Percentiles rank a stretch among this genome's conserved stretches.
These are phyloP conservation scores for Trichosporon coremiiforme DNA, from an alignment of 1,284 basidiomycete genomes.

Conservation along the genomic window DNA sequence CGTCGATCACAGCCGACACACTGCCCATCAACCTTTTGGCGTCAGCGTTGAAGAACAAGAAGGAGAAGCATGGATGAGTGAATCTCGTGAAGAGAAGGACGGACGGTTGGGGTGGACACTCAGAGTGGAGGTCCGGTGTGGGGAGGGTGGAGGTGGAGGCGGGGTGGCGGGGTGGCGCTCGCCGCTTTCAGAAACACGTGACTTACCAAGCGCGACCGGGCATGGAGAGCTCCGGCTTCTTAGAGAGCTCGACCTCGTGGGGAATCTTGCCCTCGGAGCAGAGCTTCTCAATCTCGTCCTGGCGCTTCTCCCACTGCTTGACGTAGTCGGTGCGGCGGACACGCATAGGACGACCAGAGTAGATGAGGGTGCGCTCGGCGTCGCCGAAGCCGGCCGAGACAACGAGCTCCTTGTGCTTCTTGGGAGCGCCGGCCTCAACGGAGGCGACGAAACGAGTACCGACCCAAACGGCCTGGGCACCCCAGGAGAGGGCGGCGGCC, in stretches of 20 bases:
- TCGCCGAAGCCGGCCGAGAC: slow-evolving; percentile 53
- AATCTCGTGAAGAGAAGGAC: background rate
- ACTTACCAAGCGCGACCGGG: slow-evolving; percentile 31
- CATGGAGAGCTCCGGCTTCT: slow-evolving; percentile 31
- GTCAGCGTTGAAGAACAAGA: background rate
- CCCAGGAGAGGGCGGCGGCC: slow-evolving; percentile 81
- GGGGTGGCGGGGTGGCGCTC: no score
- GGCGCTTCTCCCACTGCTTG: slow-evolving; percentile 64
- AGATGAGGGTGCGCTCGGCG: slow-evolving; percentile 76
- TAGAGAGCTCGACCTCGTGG: slow-evolving; percentile 66
- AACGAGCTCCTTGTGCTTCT: slow-evolving; percentile 40
- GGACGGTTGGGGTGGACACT: background rate
- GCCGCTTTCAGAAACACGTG: background rate
- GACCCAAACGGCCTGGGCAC: slow-evolving; percentile 84
- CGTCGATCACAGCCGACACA: slow-evolving; percentile 74
- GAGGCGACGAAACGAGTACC: slow-evolving; percentile 84
- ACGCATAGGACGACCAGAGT: slow-evolving; percentile 81
- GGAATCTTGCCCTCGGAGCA: slow-evolving; percentile 77
- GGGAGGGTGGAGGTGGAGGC: background rate
- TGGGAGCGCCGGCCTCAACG: slow-evolving; percentile 31
- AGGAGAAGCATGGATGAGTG: background rate
- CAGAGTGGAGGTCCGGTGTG: background rate
- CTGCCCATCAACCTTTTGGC: slow-evolving; percentile 67
- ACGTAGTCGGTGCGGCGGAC: slow-evolving; percentile 79
- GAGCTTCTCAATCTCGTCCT: slow-evolving; percentile 62